These are phyloP conservation scores for Fusarium nisikadoi DNA, from an alignment of 2,329 filamentous ascomycete genomes.

Conservation along the genomic window DNA sequence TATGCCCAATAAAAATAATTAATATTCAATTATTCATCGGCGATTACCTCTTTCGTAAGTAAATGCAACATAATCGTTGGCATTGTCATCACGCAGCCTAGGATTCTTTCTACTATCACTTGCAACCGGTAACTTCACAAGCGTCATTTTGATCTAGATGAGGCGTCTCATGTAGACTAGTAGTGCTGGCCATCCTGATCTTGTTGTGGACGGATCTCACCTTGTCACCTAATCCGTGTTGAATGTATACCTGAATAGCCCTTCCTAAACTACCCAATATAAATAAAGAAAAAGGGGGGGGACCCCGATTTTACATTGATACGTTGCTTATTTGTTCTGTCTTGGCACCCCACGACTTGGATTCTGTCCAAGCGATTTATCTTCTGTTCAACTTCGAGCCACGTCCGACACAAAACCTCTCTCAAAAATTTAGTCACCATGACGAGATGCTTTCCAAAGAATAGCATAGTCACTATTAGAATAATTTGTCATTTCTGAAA, in stretches of 20 bases:
- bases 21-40: background rate
- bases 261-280: too few relatives aligned
- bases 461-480: background rate
- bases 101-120: background rate
- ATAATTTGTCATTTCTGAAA: background rate
- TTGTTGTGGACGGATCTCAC: background rate
- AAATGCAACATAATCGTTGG: background rate
- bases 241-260: background rate
- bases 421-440: conserved; percentile 11
- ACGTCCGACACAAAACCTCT: background rate
- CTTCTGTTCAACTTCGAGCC: background rate
- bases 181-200: background rate
- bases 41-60: conserved; percentile 2
- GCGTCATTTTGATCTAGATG: background rate
- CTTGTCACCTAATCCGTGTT: background rate
- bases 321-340: background rate
- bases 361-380: background rate
- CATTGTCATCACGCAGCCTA: background rate
- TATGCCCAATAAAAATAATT: background rate
- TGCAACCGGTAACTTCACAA: background rate
- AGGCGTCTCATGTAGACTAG: background rate
- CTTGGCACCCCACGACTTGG: background rate
- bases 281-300: too few relatives aligned
- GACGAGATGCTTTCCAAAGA: conserved; percentile 1
- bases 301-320: background rate